phyloP scores from a whole-genome alignment of 164 flowering plant genomes.

The Liquidambar formosana region DNA sequence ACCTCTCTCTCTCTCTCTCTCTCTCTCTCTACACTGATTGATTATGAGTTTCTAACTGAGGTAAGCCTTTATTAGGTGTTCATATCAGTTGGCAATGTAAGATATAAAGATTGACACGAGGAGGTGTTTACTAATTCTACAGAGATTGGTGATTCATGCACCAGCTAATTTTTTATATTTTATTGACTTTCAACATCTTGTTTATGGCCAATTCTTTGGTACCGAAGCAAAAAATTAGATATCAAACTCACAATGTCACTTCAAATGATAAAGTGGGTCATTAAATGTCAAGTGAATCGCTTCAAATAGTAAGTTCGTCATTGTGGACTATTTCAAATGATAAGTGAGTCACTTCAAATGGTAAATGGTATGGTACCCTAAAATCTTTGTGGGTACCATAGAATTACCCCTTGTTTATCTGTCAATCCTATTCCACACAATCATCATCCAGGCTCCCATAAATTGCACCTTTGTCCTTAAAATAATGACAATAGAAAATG shows the following conservation, averaged over 20 bases:
- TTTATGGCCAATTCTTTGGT: too few relatives aligned
- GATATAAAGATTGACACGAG: constrained; percentile 5
- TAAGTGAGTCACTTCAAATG: too few relatives aligned
- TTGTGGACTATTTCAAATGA: too few relatives aligned
- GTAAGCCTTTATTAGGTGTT: constrained; percentile 10
- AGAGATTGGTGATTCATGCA: constrained; percentile 5
- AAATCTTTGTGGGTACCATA: too few relatives aligned
- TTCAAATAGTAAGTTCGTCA: too few relatives aligned
- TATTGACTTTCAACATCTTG: background rate
- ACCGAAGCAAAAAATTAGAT: too few relatives aligned
- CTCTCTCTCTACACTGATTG: constrained; percentile 14
- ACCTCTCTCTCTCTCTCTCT: constrained; percentile 15
- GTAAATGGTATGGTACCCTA: too few relatives aligned
- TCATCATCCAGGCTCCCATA: background rate
- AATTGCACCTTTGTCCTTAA: background rate
- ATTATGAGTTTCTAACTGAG: background rate
- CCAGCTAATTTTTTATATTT: background rate
- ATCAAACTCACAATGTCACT: too few relatives aligned
- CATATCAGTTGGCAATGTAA: constrained; percentile 18
- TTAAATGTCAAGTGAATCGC: too few relatives aligned
- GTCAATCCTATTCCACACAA: background rate
- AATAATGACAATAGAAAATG: background rate
- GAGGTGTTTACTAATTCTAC: constrained; percentile 9
- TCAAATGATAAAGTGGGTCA: too few relatives aligned
- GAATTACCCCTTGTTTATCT: background rate